A percentile compares a stretch with the other conserved stretches of the same genome.
These are phyloP conservation scores for Neurospora sp. DNA, from an alignment of 495 filamentous ascomycete genomes.

Conservation along the genomic window DNA sequence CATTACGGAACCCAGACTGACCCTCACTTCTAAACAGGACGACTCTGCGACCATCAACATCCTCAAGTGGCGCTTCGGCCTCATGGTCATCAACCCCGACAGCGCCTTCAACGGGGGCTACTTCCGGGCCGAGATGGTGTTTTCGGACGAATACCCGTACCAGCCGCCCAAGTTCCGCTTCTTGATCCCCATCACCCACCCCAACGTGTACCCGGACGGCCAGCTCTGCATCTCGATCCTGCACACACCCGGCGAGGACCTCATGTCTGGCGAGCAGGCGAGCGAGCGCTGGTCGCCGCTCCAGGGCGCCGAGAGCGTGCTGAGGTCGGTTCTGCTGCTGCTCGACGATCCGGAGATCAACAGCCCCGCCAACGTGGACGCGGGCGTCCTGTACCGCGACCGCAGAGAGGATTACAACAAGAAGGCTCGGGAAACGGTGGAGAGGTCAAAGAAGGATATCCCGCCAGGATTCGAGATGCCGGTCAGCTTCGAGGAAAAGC, in stretches of 20 bases:
- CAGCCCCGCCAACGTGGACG: conserved; percentile 92
- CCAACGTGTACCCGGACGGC: conserved; percentile 87
- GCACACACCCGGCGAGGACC: conserved; percentile 82
- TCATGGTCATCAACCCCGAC: conserved; percentile 87
- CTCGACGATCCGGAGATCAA: conserved; percentile 90
- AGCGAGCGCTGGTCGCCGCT: conserved; percentile 87
- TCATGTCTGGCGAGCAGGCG: conserved; percentile 81
- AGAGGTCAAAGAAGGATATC: conserved; percentile 66
- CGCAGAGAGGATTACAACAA: conserved; percentile 55
- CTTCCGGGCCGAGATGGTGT: conserved; percentile 80
- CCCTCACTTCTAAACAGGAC: conserved; percentile 35
- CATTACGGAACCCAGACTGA: conserved; percentile 4
- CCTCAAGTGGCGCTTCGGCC: conserved; percentile 74
- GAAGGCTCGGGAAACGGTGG: conserved; percentile 58
- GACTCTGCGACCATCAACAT: conserved; percentile 54
- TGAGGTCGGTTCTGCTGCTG: conserved; percentile 85
- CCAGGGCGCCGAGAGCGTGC: conserved; percentile 86
- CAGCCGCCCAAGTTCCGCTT: conserved; percentile 89
- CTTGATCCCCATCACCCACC: conserved; percentile 68
- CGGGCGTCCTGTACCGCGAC: conserved; percentile 74
- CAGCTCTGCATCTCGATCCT: conserved; percentile 94
- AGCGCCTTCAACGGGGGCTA: conserved; percentile 90
- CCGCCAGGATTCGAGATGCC: conserved; percentile 80
- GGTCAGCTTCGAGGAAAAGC: conserved; percentile 49
- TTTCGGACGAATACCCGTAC: conserved; percentile 84